Conservation (phyloP, 73 alveolate species). For the Blepharisma stoltei region DNA sequence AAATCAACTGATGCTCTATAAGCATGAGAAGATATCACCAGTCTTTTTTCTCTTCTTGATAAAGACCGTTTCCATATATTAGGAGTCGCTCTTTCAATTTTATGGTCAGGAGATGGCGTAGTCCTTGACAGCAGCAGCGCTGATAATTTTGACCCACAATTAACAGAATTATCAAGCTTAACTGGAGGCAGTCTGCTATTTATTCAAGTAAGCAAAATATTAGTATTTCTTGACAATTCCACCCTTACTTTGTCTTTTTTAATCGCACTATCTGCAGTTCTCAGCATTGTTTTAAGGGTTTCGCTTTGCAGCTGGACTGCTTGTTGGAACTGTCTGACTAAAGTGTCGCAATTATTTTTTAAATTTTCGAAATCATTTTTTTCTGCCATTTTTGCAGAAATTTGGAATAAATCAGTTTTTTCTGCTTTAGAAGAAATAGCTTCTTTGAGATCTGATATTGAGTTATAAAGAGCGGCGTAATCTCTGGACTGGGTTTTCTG, state of each 20-base stretch:
- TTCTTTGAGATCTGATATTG: neutral
- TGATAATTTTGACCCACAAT: too few species aligned
- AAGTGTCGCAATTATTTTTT: neutral
- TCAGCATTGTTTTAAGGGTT: neutral
- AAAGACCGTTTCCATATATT: too few species aligned
- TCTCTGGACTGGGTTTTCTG: slow-evolving; percentile 11
- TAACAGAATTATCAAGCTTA: too few species aligned
- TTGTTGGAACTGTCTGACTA: neutral
- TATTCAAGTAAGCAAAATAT: neutral
- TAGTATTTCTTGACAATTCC: neutral
- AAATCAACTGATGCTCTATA: too few species aligned
- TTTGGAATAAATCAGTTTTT: neutral
- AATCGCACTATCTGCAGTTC: neutral
- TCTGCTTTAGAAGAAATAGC: neutral
- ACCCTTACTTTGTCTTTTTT: neutral
- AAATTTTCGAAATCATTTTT: neutral
- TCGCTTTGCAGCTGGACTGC: slow-evolving; percentile 11
- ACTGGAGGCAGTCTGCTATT: neutral
- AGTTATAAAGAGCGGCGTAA: neutral
- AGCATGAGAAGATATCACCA: too few species aligned
- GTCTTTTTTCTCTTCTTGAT: too few species aligned
- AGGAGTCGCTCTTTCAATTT: too few species aligned
- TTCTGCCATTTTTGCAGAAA: neutral
- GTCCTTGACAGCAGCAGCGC: too few species aligned
- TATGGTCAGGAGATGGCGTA: too few species aligned